A percentile compares a stretch with the other conserved stretches of the same genome.
Evolutionary conservation across 2,329 filamentous ascomycete genomes (phyloP).

Genomic region (Talaromyces albobiverticillius): DNA sequence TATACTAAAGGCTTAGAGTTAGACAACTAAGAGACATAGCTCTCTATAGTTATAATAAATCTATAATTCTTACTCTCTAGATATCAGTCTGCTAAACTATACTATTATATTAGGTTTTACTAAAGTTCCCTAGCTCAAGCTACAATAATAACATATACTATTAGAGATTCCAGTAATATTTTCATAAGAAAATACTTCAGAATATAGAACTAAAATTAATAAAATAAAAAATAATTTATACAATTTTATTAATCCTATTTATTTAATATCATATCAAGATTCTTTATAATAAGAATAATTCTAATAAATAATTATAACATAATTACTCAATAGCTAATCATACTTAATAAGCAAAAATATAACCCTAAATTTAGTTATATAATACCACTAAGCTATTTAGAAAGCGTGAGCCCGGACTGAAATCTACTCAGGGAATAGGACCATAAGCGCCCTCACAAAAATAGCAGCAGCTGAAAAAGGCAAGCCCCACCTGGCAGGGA

Average conservation of each 20-base stretch:
- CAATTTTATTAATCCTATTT: background rate
- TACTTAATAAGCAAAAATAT: background rate
- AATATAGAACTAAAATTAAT: background rate
- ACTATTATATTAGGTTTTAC: background rate
- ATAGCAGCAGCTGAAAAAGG: conserved; percentile 2
- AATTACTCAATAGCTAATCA: background rate
- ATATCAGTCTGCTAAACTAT: background rate
- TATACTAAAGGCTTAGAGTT: background rate
- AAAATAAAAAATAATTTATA: background rate
- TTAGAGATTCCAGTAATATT: background rate
- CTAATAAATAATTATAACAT: background rate
- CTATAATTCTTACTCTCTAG: background rate
- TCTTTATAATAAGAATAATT: background rate
- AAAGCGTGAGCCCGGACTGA: background rate
- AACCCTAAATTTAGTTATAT: background rate
- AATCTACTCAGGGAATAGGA: conserved; percentile 3
- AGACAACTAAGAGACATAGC: background rate
- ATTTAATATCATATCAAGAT: background rate
- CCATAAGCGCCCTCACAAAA: conserved; percentile 6
- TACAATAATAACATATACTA: background rate
- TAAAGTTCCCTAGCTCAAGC: background rate
- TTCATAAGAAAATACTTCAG: background rate
- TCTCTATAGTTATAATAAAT: background rate
- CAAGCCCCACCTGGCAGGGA: background rate
- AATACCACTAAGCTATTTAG: background rate